Base-by-base conservation (phyloP, 768 basidiomycete genomes). In the Cytidiella melzeri region DNA sequence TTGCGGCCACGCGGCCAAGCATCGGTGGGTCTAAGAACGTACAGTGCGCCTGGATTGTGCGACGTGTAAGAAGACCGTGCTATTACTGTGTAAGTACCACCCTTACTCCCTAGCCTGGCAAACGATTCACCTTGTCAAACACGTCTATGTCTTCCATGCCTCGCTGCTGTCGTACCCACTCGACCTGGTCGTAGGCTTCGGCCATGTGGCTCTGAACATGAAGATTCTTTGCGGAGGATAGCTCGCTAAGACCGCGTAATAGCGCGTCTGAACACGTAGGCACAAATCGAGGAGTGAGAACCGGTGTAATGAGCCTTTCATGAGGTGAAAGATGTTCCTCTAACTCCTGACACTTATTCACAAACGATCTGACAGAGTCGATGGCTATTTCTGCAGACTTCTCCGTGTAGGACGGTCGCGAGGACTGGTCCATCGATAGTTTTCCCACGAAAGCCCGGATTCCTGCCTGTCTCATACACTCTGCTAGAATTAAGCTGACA, bases 271-370 rank as follows among this genome's bases (percentile, higher is more conserved):
- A 85, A 62, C 91, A 94, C 0, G 91, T 91, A 1, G 92, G 92
- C 2, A 94, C 83, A 55, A 94, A 95, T 15, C 92, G 80, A 0
- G 92, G 92, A 0, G 92, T 93, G 47, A 95, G 65, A 9, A 94
- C 87, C 1, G 92, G 92, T 49, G 86, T 77, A 3, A 92, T 75
- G 7, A 89, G 72, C 9, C 74, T 72, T 39, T 62, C 58, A 55
- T 80, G 73, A 2, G 60, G 42, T 0, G 74, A 74, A 1, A 80
- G 61, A 19, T 66, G 48, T 4, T 68, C 57, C 4, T 69, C 66
- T 7, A 77, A 61, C 1, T 65, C 59, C 23, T 60, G 64, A 45
- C 86, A 83, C 20, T 63, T 65, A 3, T 71, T 60, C 39, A 84
- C 74, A 56, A 92, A 94, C 0, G 72, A 69, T 9, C 64, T 51